Conservation (phyloP, 805 yeast genomes). For the Saccharomyces jurei region DNA sequence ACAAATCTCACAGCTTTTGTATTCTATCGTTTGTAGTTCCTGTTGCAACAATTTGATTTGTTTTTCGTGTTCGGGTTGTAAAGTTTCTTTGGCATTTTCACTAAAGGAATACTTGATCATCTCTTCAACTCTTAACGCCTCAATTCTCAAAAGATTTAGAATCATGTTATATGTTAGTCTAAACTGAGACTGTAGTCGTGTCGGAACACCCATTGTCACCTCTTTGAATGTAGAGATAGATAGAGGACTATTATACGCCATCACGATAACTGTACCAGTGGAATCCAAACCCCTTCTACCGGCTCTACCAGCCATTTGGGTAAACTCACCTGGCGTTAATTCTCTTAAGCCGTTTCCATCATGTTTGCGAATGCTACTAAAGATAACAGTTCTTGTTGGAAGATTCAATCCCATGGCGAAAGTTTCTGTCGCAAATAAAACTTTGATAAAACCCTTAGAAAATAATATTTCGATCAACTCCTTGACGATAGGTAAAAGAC, state of each 20-base stretch:
- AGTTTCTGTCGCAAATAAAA: conserved; percentile 93
- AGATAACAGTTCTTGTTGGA: conserved; percentile 94
- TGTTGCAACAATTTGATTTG: conserved; percentile 47
- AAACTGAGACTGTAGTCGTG: conserved; percentile 85
- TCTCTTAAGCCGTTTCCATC: conserved; percentile 81
- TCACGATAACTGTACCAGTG: conserved; percentile 89
- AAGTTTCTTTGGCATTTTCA: conserved; percentile 78
- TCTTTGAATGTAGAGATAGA: conserved; percentile 56
- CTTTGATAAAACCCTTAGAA: conserved; percentile 78
- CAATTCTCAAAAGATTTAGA: conserved; percentile 80
- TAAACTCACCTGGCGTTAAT: conserved; percentile 90
- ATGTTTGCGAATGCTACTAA: conserved; percentile 76
- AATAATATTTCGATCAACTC: conserved; percentile 89
- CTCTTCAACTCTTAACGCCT: conserved; percentile 93
- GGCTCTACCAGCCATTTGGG: conserved; percentile 98
- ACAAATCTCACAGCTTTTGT: conserved; percentile 30
- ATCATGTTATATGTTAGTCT: conserved; percentile 94
- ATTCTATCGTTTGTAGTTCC: conserved; percentile 34
- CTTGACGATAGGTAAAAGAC: conserved; percentile 83
- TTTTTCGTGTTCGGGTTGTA: conserved; percentile 78
- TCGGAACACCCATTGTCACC: conserved; percentile 81
- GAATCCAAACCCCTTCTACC: conserved; percentile 94
- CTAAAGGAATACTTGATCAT: conserved; percentile 94
- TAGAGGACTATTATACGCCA: conserved; percentile 69
- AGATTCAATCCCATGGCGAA: conserved; percentile 97